Base-by-base conservation (phyloP, 2,329 filamentous ascomycete species). In the Cytospora paraplurivora region DNA sequence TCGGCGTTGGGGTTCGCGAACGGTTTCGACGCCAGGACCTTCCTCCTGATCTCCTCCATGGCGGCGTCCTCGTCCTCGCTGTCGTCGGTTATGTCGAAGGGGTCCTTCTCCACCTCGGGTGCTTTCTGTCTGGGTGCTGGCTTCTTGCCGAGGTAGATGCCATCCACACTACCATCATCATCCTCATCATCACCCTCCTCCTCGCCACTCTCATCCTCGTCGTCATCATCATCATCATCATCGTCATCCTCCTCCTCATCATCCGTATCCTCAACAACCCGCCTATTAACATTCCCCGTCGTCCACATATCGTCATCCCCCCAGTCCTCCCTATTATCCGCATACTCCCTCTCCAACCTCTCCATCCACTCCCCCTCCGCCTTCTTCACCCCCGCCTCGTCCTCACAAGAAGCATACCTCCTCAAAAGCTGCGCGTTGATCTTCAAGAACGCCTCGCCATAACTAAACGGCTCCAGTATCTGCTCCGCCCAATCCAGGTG, bases 11-110 rank as follows among this genome's bases (percentile, higher is more conserved):
- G 77, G 68, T 91, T 91, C 50, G 89, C 79, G 71, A 99, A 99
- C 0, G 93, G 87, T 73, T 94, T 97, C 7, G 94, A 97, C 7
- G 89, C 90, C 2, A 99, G 84, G n/a, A 98, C 92, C 70, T 92
- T 91, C 61, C 90, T 87, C 56, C 95, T 86, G 59, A 99, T 88
- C 72, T 96, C 93, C 41, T 92, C 93, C 93, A 98, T 98, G 72
- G 93, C 88, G 59, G 80, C 82, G 19, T 91, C 90, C 70, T 96
- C 92, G 63, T 97, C 89, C 62, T 91, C 91, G 37, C 85, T 87
- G 69, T 92, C 89, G 62, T 93, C 90, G 11, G 92, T 92, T 53
- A 96, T 84, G 60, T 86, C 88, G 70, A 89, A 93, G 0, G 88
- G 88, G 69, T 95, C 91, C 68, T 76, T 79, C 17, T 81, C 79